phyloP scores from a whole-genome alignment of 2,329 filamentous ascomycete genomes.

The Colletotrichum filicis region DNA sequence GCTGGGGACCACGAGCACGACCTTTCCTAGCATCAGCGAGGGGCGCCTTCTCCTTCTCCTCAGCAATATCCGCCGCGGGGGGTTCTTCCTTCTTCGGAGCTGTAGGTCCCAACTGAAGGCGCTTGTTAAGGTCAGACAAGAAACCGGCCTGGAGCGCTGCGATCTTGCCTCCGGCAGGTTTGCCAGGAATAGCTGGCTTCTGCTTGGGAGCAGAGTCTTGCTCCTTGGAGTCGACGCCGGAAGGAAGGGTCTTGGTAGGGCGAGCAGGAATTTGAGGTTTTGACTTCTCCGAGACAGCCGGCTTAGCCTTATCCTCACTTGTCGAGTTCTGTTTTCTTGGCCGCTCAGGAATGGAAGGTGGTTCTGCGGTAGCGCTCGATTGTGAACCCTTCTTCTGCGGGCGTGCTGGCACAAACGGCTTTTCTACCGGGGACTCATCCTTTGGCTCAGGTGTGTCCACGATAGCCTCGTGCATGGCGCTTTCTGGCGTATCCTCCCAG shows the following conservation, averaged over 20 bases:
- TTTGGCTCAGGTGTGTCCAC: constrained; percentile 63
- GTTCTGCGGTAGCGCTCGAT: constrained; percentile 44
- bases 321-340: constrained; percentile 58
- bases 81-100: constrained; percentile 64
- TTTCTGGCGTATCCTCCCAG: constrained; percentile 94
- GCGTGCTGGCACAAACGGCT: constrained; percentile 71
- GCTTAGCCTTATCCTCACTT: constrained; percentile 53
- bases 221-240: constrained; percentile 56
- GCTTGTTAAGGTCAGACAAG: constrained; percentile 91
- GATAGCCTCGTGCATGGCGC: constrained; percentile 81
- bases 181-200: constrained; percentile 86
- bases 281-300: constrained; percentile 61
- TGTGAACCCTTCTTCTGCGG: constrained; percentile 56
- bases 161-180: constrained; percentile 86
- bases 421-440: constrained; percentile 57
- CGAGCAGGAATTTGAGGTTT: constrained; percentile 72
- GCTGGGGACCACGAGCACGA: constrained; percentile 86
- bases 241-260: constrained; percentile 61
- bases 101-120: constrained; percentile 87
- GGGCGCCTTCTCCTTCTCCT: constrained; percentile 71
- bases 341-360: constrained; percentile 61
- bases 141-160: constrained; percentile 91
- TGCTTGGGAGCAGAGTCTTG: constrained; percentile 66
- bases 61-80: constrained; percentile 25
- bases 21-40: constrained; percentile 90